Percentiles rank a stretch among this genome's conserved stretches.
These are phyloP conservation scores for Emydomyces testavorans DNA, from an alignment of 2,329 filamentous ascomycete species.

Conservation along the genomic window DNA sequence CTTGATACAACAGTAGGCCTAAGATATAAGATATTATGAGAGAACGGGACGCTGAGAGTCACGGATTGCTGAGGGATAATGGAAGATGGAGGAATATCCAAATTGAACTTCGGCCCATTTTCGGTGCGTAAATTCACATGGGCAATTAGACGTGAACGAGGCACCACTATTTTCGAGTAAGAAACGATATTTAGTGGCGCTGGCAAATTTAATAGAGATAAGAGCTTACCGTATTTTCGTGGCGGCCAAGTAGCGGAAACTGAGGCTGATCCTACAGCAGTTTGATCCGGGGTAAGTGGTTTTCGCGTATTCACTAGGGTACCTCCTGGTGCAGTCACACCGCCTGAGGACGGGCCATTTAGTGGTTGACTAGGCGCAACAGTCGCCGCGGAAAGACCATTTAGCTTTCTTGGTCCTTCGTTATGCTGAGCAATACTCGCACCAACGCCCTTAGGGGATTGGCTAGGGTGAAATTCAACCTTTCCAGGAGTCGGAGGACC, in stretches of 20 bases:
- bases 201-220: neutral
- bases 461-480: constrained; percentile 14
- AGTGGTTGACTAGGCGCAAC: neutral
- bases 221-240: constrained; percentile 7
- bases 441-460: neutral
- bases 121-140: constrained; percentile 5
- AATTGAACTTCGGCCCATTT: constrained; percentile 39
- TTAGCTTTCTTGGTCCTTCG: neutral
- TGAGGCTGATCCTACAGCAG: neutral
- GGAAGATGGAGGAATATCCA: constrained; percentile 54
- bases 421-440: neutral
- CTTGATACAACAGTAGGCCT: constrained; percentile 53
- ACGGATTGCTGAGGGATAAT: constrained; percentile 59
- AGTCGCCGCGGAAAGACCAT: constrained; percentile 3
- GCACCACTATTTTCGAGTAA: neutral
- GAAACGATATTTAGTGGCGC: neutral
- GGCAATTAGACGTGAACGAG: constrained; percentile 6
- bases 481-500: constrained; percentile 17
- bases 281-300: neutral
- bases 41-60: constrained; percentile 56
- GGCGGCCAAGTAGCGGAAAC: neutral
- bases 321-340: neutral
- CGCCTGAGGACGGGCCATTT: neutral
- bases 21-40: constrained; percentile 59
- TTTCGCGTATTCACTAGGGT: neutral